Base-by-base conservation (phyloP, 495 filamentous ascomycete genomes). In the Xylaria grammica region DNA sequence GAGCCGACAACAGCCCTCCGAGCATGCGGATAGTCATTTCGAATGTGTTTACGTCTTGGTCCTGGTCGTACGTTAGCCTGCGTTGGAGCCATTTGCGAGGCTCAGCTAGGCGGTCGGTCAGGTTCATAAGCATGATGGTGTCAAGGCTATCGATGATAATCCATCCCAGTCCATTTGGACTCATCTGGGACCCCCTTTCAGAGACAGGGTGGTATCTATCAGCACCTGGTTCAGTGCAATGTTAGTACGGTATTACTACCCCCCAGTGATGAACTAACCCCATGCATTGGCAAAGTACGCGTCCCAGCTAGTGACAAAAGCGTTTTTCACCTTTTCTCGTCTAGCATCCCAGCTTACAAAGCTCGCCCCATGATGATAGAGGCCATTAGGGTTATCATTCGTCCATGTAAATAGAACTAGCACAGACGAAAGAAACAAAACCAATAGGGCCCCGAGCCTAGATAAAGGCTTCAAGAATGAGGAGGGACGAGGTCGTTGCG, bases 21-120 rank as follows among this genome's bases (percentile, higher is more conserved):
- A 94, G 76, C 89, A 94, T 92, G 50, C 91, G 88, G 62, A 93
- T 94, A 4, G 90, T 93, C 1, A 87, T 93, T 71, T 94, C 91
- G 71, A 94, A 94, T 0, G 89, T 92, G 70, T 86, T 93, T 42
- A 94, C 90, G 65, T 93, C 88, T 51, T 90, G 88, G 62, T 92
- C 79, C 67, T 91, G 87, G 60, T 91, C 79, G 70, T 91, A 93
- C 51, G 79, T 80, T 30, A 93, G 77, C 8, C 84, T 87, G n/a
- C 86, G 84, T 30, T 87, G 78, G 42, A 94, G 85, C 91, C 91
- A 94, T 67, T 91, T 82, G 9, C 89, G 83, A 32, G 91, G 89
- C 69, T 91, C 86, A 45, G 81, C 82, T 20, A 94, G 81, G 53
- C 89, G 85, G 19, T 84, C 87, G 15, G 90, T 92, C 19, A 93